A percentile compares a stretch with the other conserved stretches of the same genome.
These are phyloP conservation scores for Wickerhamomyces bisporus DNA, from an alignment of 805 yeast genomes.

Conservation along the genomic window DNA sequence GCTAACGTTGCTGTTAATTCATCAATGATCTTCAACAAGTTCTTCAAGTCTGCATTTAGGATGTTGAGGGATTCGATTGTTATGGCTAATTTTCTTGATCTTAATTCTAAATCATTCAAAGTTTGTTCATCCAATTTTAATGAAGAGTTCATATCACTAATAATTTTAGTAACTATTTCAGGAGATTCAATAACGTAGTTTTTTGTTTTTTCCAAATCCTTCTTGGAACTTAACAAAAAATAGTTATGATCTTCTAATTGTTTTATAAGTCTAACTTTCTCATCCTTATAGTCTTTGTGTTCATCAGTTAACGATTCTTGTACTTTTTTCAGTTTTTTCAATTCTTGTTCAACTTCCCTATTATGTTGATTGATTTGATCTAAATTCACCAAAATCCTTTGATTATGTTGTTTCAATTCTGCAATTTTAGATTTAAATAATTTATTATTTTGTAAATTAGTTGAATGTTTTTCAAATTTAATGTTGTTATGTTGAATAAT, in stretches of 20 bases:
- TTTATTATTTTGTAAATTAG: slow-evolving; percentile 37
- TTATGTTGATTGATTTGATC: slow-evolving; percentile 45
- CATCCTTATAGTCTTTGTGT: slow-evolving; percentile 57
- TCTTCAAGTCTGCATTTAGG: slow-evolving; percentile 17
- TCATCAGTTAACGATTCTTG: slow-evolving; percentile 61
- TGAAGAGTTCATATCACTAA: slow-evolving; percentile 44
- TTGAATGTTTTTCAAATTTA: slow-evolving; percentile 39
- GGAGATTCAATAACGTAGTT: slow-evolving; percentile 60
- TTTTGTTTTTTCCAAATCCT: slow-evolving; percentile 54
- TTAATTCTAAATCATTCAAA: slow-evolving; percentile 38
- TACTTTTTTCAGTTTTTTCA: slow-evolving; percentile 51
- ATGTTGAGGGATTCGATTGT: slow-evolving; percentile 55
- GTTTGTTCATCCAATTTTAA: slow-evolving; percentile 35
- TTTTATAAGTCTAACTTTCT: slow-evolving; percentile 52
- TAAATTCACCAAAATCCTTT: slow-evolving; percentile 26
- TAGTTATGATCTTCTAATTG: slow-evolving; percentile 58
- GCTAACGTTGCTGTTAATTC: slow-evolving; percentile 16
- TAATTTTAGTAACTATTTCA: slow-evolving; percentile 45
- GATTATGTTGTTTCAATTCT: slow-evolving; percentile 28
- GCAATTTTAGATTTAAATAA: slow-evolving; percentile 30
- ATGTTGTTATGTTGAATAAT: slow-evolving; percentile 51
- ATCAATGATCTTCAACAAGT: slow-evolving; percentile 17
- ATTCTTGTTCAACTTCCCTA: slow-evolving; percentile 51
- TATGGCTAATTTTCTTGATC: slow-evolving; percentile 44
- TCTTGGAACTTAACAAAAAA: slow-evolving; percentile 48